phyloP scores from a whole-genome alignment of 2,329 filamentous ascomycete species.

The Microsporum canis region DNA sequence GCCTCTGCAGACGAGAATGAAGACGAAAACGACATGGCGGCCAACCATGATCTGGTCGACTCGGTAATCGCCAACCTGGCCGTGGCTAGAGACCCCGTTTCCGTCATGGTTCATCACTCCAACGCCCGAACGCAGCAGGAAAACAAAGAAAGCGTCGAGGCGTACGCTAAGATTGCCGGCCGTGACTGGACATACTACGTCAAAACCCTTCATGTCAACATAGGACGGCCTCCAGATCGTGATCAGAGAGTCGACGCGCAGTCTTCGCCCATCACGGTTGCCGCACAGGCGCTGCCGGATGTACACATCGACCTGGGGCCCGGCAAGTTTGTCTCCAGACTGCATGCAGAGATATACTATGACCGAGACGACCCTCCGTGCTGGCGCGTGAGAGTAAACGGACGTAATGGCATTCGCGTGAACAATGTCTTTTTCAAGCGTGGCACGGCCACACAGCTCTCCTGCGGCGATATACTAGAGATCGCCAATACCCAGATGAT shows the following conservation, averaged over 20 bases:
- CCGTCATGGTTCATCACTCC: slow-evolving; percentile 35
- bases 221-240: slow-evolving; percentile 39
- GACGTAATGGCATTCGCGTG: slow-evolving; percentile 80
- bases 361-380: slow-evolving; percentile 51
- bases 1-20: slow-evolving; percentile 31
- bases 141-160: slow-evolving; percentile 37
- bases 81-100: slow-evolving; percentile 34
- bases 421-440: slow-evolving; percentile 62
- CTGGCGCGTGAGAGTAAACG: slow-evolving; percentile 81
- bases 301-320: slow-evolving; percentile 84
- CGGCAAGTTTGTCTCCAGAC: slow-evolving; percentile 67
- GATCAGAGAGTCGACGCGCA: slow-evolving; percentile 33
- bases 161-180: slow-evolving; percentile 42
- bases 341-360: slow-evolving; percentile 65
- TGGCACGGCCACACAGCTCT: slow-evolving; percentile 54
- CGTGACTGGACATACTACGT: slow-evolving; percentile 44
- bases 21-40: slow-evolving; percentile 33
- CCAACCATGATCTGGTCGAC: slow-evolving; percentile 37
- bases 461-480: slow-evolving; percentile 82
- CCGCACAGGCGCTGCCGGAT: slow-evolving; percentile 34
- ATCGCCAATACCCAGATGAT: slow-evolving; percentile 95
- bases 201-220: slow-evolving; percentile 38
- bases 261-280: slow-evolving; percentile 37
- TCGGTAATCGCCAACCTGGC: slow-evolving; percentile 38
- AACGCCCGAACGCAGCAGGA: slow-evolving; percentile 33